phyloP scores from a whole-genome alignment of 768 basidiomycete species.

The Tricholoma hemisulphureum region DNA sequence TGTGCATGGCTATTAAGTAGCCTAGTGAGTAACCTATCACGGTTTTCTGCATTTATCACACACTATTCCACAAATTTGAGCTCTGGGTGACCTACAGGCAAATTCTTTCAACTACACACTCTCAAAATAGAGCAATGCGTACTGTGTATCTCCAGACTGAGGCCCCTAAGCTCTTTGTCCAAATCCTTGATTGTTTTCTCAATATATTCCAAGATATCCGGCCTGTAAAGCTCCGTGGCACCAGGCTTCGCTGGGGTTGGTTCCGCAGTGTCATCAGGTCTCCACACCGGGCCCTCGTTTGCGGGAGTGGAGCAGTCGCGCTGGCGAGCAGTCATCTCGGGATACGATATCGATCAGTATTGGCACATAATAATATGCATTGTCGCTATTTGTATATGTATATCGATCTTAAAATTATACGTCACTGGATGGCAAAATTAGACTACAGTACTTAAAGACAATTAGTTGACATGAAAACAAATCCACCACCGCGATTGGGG shows the following conservation, averaged over 20 bases:
- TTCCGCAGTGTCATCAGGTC: slow-evolving; percentile 35
- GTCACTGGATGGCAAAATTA: too few relatives aligned
- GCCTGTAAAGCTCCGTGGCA: slow-evolving; percentile 42
- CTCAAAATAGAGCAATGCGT: slow-evolving; percentile 11
- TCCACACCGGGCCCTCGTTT: slow-evolving; percentile 36
- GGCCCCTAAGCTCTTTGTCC: slow-evolving; percentile 50
- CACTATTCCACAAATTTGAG: slow-evolving; percentile 67
- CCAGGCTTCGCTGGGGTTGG: slow-evolving; percentile 34
- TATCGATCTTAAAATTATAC: too few relatives aligned
- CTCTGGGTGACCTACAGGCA: slow-evolving; percentile 61
- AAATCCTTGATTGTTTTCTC: slow-evolving; percentile 52
- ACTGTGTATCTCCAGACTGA: slow-evolving; percentile 78
- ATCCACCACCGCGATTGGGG: too few relatives aligned
- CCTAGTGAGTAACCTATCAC: not conserved
- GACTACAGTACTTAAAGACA: too few relatives aligned
- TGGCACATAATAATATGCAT: too few relatives aligned
- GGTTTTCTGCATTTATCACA: slow-evolving; percentile 12
- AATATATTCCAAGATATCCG: slow-evolving; percentile 61
- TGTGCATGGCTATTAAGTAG: slow-evolving; percentile 64
- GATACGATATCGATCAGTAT: not conserved
- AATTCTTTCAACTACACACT: not conserved
- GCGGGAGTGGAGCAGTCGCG: not conserved
- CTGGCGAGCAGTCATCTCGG: not conserved
- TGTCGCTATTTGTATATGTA: too few relatives aligned
- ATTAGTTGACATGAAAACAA: too few relatives aligned